These are phyloP conservation scores for Persicaria maculosa DNA, from an alignment of 148 eudicot genomes.

Conservation along the genomic window DNA sequence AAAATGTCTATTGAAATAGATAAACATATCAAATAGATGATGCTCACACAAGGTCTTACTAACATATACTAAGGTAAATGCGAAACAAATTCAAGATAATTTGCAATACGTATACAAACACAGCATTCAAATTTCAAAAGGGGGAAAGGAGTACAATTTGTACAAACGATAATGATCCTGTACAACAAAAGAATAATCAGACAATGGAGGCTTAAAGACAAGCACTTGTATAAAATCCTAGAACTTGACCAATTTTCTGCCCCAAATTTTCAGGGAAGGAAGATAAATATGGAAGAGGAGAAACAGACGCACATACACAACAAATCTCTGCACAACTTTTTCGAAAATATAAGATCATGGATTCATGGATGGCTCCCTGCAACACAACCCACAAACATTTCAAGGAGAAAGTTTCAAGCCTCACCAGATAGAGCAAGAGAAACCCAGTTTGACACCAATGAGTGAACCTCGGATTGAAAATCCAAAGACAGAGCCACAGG, in stretches of 20 bases:
- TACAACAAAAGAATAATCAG: slow-evolving; percentile 6
- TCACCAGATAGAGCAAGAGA: slow-evolving; percentile 23
- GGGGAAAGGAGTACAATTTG: neutral
- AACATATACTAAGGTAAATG: neutral
- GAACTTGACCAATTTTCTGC: neutral
- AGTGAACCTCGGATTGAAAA: slow-evolving; percentile 25
- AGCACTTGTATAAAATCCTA: slow-evolving; percentile 9
- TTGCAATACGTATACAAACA: neutral
- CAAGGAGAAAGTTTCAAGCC: slow-evolving; percentile 9
- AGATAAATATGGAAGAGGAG: neutral
- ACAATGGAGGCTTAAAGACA: neutral
- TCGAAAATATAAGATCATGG: neutral
- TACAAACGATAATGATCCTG: neutral
- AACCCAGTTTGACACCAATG: slow-evolving; percentile 37
- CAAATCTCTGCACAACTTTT: slow-evolving; percentile 2
- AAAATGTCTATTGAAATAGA: no score
- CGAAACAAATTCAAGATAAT: neutral
- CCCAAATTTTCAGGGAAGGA: neutral
- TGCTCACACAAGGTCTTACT: neutral
- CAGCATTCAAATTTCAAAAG: neutral
- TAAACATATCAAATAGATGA: no score
- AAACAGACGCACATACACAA: neutral
- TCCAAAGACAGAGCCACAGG: slow-evolving; percentile 33
- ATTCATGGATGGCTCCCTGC: neutral
- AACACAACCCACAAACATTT: neutral